Conservation (phyloP, 1,284 basidiomycete species). For the Pseudozyma pruni region DNA sequence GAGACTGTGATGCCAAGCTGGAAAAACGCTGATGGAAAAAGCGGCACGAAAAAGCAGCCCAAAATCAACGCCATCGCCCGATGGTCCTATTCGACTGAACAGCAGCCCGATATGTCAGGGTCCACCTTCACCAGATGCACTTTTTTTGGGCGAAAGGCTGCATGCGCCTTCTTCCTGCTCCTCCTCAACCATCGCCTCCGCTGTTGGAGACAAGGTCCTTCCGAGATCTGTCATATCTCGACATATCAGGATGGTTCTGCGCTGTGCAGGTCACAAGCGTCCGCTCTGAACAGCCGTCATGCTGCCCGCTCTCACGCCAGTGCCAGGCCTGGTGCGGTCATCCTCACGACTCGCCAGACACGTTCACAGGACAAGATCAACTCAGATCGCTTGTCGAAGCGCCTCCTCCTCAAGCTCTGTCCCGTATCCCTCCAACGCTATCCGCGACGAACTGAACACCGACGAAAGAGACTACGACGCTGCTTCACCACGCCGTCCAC, state of each 20-base stretch:
- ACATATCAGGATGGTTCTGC: slow-evolving; percentile 23
- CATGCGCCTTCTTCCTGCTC: no score
- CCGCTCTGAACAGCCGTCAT: slow-evolving; percentile 12
- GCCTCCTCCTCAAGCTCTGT: background rate
- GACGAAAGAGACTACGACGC: slow-evolving; percentile 1
- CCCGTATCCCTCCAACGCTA: background rate
- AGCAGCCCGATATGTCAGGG: no score
- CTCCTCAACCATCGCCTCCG: no score
- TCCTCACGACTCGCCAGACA: slow-evolving; percentile 7
- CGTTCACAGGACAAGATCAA: background rate
- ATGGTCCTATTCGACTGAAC: no score
- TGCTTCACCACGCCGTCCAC: background rate
- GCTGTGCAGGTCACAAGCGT: background rate
- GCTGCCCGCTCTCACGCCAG: slow-evolving; percentile 14
- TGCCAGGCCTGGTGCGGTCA: slow-evolving; percentile 1
- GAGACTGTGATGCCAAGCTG: no score
- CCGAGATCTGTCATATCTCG: no score
- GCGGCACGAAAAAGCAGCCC: no score
- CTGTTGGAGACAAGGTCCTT: no score
- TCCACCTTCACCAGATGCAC: background rate
- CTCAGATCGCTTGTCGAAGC: background rate
- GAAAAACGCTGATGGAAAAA: no score
- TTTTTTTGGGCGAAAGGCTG: no score
- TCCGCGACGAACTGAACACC: background rate
- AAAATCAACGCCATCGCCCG: no score